phyloP scores from a whole-genome alignment of 257 asterid genomes.

The Ballota nigra region DNA sequence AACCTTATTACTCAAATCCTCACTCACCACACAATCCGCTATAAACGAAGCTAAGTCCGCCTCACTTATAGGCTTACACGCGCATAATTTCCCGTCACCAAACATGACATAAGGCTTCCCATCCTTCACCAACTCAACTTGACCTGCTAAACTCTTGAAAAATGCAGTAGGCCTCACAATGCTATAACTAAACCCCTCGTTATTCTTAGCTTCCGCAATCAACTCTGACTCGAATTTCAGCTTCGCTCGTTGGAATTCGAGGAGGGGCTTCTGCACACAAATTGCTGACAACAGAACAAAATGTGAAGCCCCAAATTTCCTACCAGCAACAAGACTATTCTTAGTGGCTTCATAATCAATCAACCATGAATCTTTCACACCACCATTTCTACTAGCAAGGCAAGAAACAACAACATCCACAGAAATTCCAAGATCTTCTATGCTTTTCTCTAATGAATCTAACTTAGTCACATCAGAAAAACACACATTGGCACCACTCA shows the following conservation, averaged over 20 bases:
- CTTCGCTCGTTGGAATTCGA: conserved; percentile 95
- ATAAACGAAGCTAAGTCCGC: conserved; percentile 78
- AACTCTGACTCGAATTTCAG: conserved; percentile 79
- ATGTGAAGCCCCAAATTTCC: conserved; percentile 79
- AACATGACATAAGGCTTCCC: conserved; percentile 99
- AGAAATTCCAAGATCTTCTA: conserved; percentile 46
- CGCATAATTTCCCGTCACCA: conserved; percentile 88
- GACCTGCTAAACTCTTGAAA: conserved; percentile 97
- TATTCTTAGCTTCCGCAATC: conserved; percentile 48
- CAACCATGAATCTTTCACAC: conserved; percentile 88
- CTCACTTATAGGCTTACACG: conserved; percentile 96
- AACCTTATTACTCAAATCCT: conserved; percentile 52
- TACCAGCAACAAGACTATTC: conserved; percentile 80
- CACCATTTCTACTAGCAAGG: conserved; percentile 91
- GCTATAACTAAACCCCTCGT: conserved; percentile 58
- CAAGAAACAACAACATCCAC: conserved; percentile 94
- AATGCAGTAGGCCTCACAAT: conserved; percentile 97
- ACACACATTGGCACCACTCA: conserved; percentile 66
- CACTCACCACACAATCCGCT: conserved; percentile 66
- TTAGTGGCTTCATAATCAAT: conserved; percentile 91
- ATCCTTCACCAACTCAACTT: conserved; percentile 83
- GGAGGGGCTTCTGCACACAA: conserved; percentile 97
- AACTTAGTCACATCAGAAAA: conserved; percentile 78
- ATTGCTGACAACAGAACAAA: conserved; percentile 88
- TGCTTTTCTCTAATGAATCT: conserved; percentile 51